phyloP scores from a whole-genome alignment of 225 moss, liverwort and hornwort species.

The Anthoceros angustus region DNA sequence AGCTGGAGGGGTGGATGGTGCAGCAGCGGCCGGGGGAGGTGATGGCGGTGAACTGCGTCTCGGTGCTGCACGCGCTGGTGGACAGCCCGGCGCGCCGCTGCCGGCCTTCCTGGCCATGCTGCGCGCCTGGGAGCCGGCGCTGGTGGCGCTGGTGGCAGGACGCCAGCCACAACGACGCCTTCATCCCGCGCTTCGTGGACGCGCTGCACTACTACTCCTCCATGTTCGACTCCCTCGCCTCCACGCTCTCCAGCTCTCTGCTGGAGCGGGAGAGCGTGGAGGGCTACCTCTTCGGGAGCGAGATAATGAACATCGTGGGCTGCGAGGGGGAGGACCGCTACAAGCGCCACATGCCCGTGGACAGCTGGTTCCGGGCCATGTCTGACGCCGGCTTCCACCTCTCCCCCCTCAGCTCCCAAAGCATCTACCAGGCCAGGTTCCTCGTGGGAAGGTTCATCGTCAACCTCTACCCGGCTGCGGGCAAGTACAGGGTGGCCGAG shows the following conservation, averaged over 20 bases:
- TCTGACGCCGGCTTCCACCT: slow-evolving; percentile 13
- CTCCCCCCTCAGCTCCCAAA: slow-evolving; percentile 13
- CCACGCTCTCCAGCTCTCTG: slow-evolving; percentile 10
- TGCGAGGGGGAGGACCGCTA: slow-evolving; percentile 10
- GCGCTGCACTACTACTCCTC: slow-evolving; percentile 30
- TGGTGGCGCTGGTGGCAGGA: slow-evolving; percentile 19
- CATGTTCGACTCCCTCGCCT: slow-evolving; percentile 27
- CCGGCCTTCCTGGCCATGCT: slow-evolving; percentile 15
- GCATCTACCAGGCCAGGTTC: slow-evolving; percentile 15
- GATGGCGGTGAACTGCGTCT: slow-evolving; percentile 22
- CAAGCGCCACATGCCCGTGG: slow-evolving; percentile 14
- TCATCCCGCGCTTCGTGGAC: slow-evolving; percentile 19
- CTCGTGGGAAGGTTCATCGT: slow-evolving; percentile 15
- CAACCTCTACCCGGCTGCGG: slow-evolving; percentile 12
- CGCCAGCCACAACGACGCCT: slow-evolving; percentile 15
- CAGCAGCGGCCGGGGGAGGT: slow-evolving; percentile 13
- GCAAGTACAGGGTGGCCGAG: slow-evolving; percentile 13
- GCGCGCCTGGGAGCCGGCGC: slow-evolving; percentile 13
- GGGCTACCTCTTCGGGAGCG: slow-evolving; percentile 15
- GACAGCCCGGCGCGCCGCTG: slow-evolving; percentile 8
- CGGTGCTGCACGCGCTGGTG: slow-evolving; percentile 16
- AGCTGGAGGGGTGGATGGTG: slow-evolving; percentile 14
- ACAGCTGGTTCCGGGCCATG: slow-evolving; percentile 18
- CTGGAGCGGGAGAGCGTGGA: slow-evolving; percentile 17
- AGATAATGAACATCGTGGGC: slow-evolving; percentile 21